Evolutionary conservation across 805 yeast genomes (phyloP).

Genomic region (Monosporozyma solicola): DNA sequence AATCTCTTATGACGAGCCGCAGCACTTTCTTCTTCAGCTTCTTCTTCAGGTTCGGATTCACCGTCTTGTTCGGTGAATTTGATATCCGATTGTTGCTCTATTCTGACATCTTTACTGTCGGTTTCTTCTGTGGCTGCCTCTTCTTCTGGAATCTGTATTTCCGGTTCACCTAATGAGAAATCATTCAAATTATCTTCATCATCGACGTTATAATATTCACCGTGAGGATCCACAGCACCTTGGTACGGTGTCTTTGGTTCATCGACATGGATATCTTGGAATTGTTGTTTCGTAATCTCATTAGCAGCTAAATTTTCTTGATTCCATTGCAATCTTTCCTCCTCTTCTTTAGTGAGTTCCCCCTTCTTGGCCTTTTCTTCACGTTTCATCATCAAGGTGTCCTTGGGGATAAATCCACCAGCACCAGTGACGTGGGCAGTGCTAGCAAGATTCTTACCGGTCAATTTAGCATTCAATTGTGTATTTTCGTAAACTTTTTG

Average conservation of each 20-base stretch:
- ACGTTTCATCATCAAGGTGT: conserved; percentile 23
- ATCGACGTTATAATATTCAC: conserved; percentile 69
- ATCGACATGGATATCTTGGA: conserved; percentile 48
- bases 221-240: conserved; percentile 75
- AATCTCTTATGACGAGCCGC: conserved; percentile 59
- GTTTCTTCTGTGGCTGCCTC: conserved; percentile 18
- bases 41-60: conserved; percentile 32
- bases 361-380: conserved; percentile 15
- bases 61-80: conserved; percentile 34
- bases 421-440: background rate
- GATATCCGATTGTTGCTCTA: conserved; percentile 10
- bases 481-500: conserved; percentile 76
- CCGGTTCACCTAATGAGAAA: conserved; percentile 52
- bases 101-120: conserved; percentile 30
- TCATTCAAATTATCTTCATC: conserved; percentile 50
- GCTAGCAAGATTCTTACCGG: conserved; percentile 4
- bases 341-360: conserved; percentile 27
- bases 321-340: conserved; percentile 69
- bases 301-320: conserved; percentile 60
- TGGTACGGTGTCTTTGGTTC: conserved; percentile 96
- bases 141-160: conserved; percentile 32
- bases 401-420: conserved; percentile 21
- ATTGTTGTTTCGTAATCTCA: conserved; percentile 60
- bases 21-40: conserved; percentile 34
- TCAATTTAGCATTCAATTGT: conserved; percentile 54